Evolutionary conservation across 108 stramenopile genomes (phyloP).

Genomic region (Cylindrotheca closterium): DNA sequence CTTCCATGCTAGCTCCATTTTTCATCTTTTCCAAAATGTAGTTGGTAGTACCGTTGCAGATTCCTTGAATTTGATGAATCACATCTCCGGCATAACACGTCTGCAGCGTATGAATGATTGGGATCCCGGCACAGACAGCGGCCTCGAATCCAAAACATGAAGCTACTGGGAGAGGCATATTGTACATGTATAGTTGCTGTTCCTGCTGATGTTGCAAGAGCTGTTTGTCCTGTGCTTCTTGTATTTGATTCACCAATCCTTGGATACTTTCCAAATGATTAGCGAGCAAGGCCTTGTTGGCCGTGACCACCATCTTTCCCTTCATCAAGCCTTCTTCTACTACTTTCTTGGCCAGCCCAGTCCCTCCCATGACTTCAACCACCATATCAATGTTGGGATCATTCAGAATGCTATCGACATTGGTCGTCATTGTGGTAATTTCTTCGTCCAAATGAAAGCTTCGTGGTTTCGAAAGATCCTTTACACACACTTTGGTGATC

Average conservation of each 20-base stretch:
- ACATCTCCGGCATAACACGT: slow-evolving; percentile 64
- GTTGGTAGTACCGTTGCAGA: slow-evolving; percentile 86
- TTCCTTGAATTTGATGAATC: slow-evolving; percentile 66
- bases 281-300: slow-evolving; percentile 81
- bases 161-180: not conserved
- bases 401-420: slow-evolving; percentile 59
- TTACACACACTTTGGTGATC: slow-evolving; percentile 88
- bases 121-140: slow-evolving; percentile 86
- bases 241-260: slow-evolving; percentile 51
- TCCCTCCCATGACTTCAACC: slow-evolving; percentile 79
- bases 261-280: slow-evolving; percentile 49
- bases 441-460: slow-evolving; percentile 65
- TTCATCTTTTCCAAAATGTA: slow-evolving; percentile 84
- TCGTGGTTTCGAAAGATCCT: slow-evolving; percentile 65
- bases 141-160: slow-evolving; percentile 68
- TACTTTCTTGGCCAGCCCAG: slow-evolving; percentile 52
- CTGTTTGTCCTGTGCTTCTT: slow-evolving; percentile 76
- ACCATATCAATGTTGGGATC: slow-evolving; percentile 71
- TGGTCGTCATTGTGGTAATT: slow-evolving; percentile 50
- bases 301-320: slow-evolving; percentile 78
- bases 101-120: slow-evolving; percentile 75
- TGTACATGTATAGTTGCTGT: slow-evolving; percentile 50
- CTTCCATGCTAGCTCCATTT: slow-evolving; percentile 58
- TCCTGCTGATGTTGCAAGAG: too few relatives aligned
- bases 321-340: slow-evolving; percentile 49